Base-by-base conservation (phyloP, 1,284 basidiomycete species). In the Pyrrhoderma lamaoense region DNA sequence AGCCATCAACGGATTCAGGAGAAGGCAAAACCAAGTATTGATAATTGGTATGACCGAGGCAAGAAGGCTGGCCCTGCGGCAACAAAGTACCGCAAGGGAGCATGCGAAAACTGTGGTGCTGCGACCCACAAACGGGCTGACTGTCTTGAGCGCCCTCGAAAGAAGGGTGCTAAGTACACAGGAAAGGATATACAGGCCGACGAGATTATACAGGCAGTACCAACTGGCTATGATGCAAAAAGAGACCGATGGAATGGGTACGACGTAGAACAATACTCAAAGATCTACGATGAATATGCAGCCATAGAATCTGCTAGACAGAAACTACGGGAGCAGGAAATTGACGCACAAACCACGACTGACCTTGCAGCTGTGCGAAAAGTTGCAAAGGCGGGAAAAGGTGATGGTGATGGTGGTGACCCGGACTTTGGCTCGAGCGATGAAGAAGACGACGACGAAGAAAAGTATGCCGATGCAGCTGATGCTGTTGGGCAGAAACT, bases 201-300 rank as follows among this genome's bases (percentile, higher is more conserved):
- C 67, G 96, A 99, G 64, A 67, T 93, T 21, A 70, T 95, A 45
- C 87, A 93, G 65, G 79, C 90, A 1, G 74, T 93, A 16, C 71
- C 80, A 34, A 67, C 74, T n/a, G 92, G 90, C 14, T 99, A 93
- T 62, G 95, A 90, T 61, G 91, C 92, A 40, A 99, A 99, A 71
- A 79, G 96, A 40, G 96, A 99, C 66, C 71, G 96, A 51, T 99
- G 96, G 94, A 98, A 98, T 67, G 96, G 96, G 3, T 99, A 99
- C 66, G 93, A 99, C 64, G 79, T 93, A 3, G 69, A 84, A 3
- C 85, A 89, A 64, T 91, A 98, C 68, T 84, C 82, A 62, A 76
- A 70, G 57, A 82, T 98, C 19, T 91, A 97, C 60, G 89, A 95
- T 11, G 94, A 98, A 68, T 96, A 97, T 64, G 88, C 88, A 47